phyloP scores from a whole-genome alignment of 495 filamentous ascomycete genomes.

The Parachaetomium inaequale region DNA sequence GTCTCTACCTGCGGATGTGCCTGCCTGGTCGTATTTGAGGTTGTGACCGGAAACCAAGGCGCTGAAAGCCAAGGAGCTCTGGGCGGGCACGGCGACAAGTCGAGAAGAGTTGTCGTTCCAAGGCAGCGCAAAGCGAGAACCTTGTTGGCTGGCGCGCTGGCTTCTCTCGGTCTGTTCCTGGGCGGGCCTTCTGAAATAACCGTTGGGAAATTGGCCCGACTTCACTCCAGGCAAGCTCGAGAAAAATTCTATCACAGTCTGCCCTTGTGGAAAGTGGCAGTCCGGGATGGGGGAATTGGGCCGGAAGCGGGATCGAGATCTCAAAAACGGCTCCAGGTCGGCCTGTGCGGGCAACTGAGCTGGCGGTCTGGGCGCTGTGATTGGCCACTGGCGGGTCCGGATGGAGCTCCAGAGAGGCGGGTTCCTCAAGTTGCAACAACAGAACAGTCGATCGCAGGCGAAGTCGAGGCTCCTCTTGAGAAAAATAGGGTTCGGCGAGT shows the following conservation, averaged over 20 bases:
- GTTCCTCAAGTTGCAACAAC: not conserved
- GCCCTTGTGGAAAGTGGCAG: not conserved
- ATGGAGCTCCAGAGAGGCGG: slow-evolving; percentile 9
- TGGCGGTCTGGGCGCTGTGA: not conserved
- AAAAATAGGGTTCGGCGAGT: not conserved
- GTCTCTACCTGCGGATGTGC: not conserved
- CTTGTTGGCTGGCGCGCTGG: not conserved
- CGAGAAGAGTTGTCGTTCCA: not conserved
- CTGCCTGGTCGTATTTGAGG: not conserved
- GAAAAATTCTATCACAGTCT: not conserved
- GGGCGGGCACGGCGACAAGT: slow-evolving; percentile 1
- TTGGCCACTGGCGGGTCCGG: slow-evolving; percentile 4
- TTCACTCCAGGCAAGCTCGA: not conserved
- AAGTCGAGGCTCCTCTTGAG: not conserved
- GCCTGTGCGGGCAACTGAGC: slow-evolving; percentile 5
- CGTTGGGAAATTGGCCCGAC: not conserved
- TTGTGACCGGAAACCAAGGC: not conserved
- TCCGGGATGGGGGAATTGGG: not conserved
- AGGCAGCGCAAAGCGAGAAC: not conserved
- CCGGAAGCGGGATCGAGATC: slow-evolving; percentile 21
- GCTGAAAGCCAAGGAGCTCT: not conserved
- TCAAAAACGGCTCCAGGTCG: slow-evolving; percentile 5
- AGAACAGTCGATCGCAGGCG: not conserved
- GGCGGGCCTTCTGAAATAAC: not conserved
- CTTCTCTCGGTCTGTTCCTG: not conserved